Evolutionary conservation across 192 early-diverging fungal species (phyloP).

Genomic region (Backusella macrospora): DNA sequence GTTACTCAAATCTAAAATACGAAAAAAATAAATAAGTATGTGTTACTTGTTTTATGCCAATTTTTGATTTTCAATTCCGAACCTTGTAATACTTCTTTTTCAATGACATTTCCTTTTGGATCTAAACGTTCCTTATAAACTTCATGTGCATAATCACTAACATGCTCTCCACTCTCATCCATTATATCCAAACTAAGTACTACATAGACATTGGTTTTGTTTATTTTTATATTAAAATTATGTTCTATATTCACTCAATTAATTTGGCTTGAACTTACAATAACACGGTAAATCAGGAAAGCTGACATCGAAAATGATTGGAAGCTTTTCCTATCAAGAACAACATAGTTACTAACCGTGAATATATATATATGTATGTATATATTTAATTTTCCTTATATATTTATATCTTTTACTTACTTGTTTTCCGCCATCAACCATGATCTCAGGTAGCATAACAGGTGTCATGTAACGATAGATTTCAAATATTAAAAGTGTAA

Average conservation of each 20-base stretch:
- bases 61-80: conserved; percentile 8
- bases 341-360: too few relatives aligned
- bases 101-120: conserved; percentile 63
- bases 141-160: conserved; percentile 71
- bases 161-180: conserved; percentile 90
- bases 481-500: conserved; percentile 77
- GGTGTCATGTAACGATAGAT: conserved; percentile 75
- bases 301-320: conserved; percentile 85
- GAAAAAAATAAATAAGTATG: too few relatives aligned
- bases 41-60: not conserved
- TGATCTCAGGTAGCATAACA: conserved; percentile 68
- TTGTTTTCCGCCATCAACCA: conserved; percentile 80
- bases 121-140: conserved; percentile 82
- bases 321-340: conserved; percentile 70
- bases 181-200: conserved; percentile 92
- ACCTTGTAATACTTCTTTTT: conserved; percentile 59
- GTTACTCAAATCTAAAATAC: conserved; percentile 61
- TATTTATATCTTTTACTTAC: not conserved
- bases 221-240: too few relatives aligned
- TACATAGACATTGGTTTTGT: too few relatives aligned
- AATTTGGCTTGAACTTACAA: conserved; percentile 48
- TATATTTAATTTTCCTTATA: not conserved
- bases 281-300: conserved; percentile 90
- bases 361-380: not conserved
- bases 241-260: too few relatives aligned